Percentiles rank a stretch among this genome's conserved stretches.
phyloP scores from a whole-genome alignment of 345 rosid genomes.

The Gynandropsis gynandra region DNA sequence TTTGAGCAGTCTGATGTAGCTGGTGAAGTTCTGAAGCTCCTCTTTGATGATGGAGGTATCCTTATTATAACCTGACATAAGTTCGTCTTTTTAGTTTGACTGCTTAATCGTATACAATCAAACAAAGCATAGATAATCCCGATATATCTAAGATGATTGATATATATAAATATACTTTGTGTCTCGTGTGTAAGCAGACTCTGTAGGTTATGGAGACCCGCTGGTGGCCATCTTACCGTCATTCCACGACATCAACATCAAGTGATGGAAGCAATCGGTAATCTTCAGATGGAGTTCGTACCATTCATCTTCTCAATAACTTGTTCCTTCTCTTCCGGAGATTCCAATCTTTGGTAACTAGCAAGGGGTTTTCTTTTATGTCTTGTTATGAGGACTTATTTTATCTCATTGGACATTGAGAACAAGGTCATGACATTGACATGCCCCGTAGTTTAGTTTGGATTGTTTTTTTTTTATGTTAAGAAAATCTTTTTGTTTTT shows the following conservation, averaged over 20 bases:
- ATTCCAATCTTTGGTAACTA: constrained; percentile 5
- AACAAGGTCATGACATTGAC: too few species aligned
- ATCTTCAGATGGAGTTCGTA: constrained; percentile 10
- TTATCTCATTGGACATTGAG: too few species aligned
- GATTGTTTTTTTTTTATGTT: too few species aligned
- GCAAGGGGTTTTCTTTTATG: constrained; percentile 14
- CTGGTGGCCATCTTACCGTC: constrained; percentile 83
- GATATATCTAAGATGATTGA: neutral
- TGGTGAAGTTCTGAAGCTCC: constrained; percentile 82
- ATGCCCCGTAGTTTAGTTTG: too few species aligned
- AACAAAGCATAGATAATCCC: neutral
- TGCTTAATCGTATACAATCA: neutral
- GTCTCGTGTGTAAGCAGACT: constrained; percentile 36
- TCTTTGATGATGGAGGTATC: constrained; percentile 79
- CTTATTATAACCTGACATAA: too few species aligned
- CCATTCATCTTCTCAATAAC: constrained; percentile 14
- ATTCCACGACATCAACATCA: constrained; percentile 47
- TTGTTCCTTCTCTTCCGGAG: neutral
- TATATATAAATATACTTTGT: too few species aligned
- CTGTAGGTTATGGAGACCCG: constrained; percentile 84
- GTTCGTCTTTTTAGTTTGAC: constrained; percentile 1
- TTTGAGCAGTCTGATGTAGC: constrained; percentile 87
- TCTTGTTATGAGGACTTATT: neutral
- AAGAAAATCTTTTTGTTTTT: too few species aligned
- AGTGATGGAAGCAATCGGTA: constrained; percentile 10